These are phyloP conservation scores for Pulveroboletus sp. DNA, from an alignment of 768 basidiomycete species.

Conservation along the genomic window DNA sequence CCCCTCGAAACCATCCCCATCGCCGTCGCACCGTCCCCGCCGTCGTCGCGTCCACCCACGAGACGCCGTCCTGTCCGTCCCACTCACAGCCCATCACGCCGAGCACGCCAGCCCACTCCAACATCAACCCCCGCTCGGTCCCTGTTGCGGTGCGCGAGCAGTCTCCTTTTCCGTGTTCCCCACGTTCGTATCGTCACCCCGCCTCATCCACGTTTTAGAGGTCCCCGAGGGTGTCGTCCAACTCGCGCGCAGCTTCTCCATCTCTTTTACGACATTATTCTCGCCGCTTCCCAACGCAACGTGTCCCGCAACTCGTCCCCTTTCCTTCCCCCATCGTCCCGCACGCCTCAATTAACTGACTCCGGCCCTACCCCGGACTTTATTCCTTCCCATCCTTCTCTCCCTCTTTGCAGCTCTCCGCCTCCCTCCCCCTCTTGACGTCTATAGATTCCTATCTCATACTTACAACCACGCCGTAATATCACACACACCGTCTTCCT, in stretches of 20 bases:
- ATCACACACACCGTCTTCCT: constrained; percentile 22
- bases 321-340: constrained; percentile 14
- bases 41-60: background rate
- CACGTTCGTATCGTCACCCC: constrained; percentile 24
- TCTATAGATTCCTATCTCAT: constrained; percentile 29
- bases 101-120: background rate
- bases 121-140: background rate
- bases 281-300: constrained; percentile 20
- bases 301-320: constrained; percentile 13
- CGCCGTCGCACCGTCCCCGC: background rate
- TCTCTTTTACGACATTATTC: constrained; percentile 23
- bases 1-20: constrained; percentile 5
- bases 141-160: constrained; percentile 1
- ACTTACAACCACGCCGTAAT: constrained; percentile 19
- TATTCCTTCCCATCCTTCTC: constrained; percentile 14
- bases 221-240: constrained; percentile 22
- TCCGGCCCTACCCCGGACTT: constrained; percentile 30
- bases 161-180: constrained; percentile 16
- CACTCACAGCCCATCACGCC: constrained; percentile 6
- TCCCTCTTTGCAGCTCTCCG: constrained; percentile 17
- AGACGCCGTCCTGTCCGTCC: background rate
- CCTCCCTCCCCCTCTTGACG: constrained; percentile 5
- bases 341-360: constrained; percentile 21
- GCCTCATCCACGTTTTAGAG: constrained; percentile 23
- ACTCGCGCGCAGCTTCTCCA: constrained; percentile 18